Evolutionary conservation across 73 alveolate species (phyloP), one percentile per base, ranked within the genome.

Genomic region (Diophrys sp.): DNA sequence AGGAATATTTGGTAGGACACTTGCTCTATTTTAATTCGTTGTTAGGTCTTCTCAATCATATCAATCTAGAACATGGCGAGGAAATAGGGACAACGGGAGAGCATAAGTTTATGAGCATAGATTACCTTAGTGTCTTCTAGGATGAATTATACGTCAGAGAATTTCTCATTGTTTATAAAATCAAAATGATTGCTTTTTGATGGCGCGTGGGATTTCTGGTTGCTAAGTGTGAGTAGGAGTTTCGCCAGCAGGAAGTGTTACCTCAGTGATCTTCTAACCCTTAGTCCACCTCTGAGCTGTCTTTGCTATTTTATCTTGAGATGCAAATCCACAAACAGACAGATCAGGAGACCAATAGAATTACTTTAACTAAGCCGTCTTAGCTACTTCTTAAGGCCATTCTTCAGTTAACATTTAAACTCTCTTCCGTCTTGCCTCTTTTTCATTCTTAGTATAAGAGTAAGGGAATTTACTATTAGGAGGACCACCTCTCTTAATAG

Each of bases 91-190:
- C 90, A 88, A n/a, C 90, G 79, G 27, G 90, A 56, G 23, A 88
- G 85, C 30, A 88, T 29, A 24, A 88, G 34, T 71, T 86, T 77
- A 54, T 88, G 95, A n/a, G 91, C 84, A 29, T 75, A 77, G 18
- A 83, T 62, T 62, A 23, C 72, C 72, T 62, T 62, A 29, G 5
- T 81, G 24, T 88, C 96, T 74, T 92, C 95, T 8, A 93, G 85
- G 33, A 90, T 56, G 71, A 93, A 81, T 26, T 89, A 82, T 29
- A 93, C 93, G 57, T 93, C 98, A 1, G 93, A 79, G 72, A 67
- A 79, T 34, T 44, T 73, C 81, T 75, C 72, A 30, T 82, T 75
- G 73, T 73, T 87, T 66, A 81, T 67, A 68, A 90, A 90, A 1
- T 81, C 73, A n/a, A n/a, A n/a, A n/a, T n/a, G n/a, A n/a, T 34